phyloP scores from a whole-genome alignment of 805 yeast species.

The Maudiozyma turicensis region DNA sequence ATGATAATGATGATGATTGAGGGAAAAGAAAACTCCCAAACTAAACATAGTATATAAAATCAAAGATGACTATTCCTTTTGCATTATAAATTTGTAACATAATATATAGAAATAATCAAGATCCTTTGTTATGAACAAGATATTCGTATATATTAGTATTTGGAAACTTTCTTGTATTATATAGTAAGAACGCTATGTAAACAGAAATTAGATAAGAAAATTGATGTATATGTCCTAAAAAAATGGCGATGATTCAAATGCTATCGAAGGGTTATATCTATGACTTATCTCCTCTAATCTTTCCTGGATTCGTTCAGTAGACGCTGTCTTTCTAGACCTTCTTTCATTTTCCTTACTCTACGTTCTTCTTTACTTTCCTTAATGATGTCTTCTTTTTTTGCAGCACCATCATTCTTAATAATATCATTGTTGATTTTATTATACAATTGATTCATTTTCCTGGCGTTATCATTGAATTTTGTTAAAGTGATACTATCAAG shows the following conservation, averaged over 20 bases:
- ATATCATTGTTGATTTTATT: constrained; percentile 31
- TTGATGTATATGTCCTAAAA: no score
- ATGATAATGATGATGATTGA: constrained; percentile 18
- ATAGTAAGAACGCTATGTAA: no score
- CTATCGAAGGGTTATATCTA: no score
- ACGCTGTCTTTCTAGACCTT: constrained; percentile 32
- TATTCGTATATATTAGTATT: no score
- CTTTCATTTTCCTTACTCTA: constrained; percentile 41
- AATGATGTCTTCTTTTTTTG: not conserved
- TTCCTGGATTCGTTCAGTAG: constrained; percentile 1
- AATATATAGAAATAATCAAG: not conserved
- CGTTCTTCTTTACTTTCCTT: constrained; percentile 50
- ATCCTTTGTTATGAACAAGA: not conserved
- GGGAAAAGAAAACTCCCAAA: not conserved
- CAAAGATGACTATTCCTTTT: no score
- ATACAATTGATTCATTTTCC: constrained; percentile 43
- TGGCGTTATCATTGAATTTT: constrained; percentile 56
- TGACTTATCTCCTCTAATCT: not conserved
- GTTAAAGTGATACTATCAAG: constrained; percentile 48
- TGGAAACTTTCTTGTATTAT: not conserved
- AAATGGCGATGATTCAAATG: no score
- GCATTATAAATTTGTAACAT: not conserved
- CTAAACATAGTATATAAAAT: not conserved
- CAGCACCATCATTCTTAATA: constrained; percentile 12
- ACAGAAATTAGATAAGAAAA: no score